Conservation (phyloP, 352 stramenopile genomes). For the Pythium myriotylum region DNA sequence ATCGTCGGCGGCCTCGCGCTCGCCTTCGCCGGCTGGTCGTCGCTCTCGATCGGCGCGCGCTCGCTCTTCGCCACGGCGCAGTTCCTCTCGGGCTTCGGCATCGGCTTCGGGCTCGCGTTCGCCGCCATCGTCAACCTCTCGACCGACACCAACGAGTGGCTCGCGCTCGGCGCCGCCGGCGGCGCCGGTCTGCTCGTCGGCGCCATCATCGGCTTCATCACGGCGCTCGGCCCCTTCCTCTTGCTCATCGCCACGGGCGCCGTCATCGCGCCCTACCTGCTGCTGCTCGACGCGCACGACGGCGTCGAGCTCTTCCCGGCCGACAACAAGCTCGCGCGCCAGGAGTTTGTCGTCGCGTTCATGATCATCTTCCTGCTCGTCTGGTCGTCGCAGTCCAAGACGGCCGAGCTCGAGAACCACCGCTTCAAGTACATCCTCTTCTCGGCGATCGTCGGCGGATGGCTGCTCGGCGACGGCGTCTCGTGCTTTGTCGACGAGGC, state of each 20-base stretch:
- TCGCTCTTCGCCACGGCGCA: slow-evolving; percentile 85
- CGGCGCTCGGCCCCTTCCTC: slow-evolving; percentile 65
- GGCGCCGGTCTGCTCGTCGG: slow-evolving; percentile 68
- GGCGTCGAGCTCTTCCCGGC: slow-evolving; percentile 65
- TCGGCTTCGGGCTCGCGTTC: slow-evolving; percentile 75
- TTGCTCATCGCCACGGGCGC: slow-evolving; percentile 68
- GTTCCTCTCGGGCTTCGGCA: slow-evolving; percentile 80
- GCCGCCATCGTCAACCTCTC: slow-evolving; percentile 64
- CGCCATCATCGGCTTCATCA: slow-evolving; percentile 77
- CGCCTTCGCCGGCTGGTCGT: slow-evolving; percentile 86
- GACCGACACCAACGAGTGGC: slow-evolving; percentile 73
- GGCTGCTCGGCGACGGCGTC: slow-evolving; percentile 75
- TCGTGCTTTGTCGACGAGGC: slow-evolving; percentile 65
- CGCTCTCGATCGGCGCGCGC: slow-evolving; percentile 79
- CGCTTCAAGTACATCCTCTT: slow-evolving; percentile 91
- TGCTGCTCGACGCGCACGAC: slow-evolving; percentile 78
- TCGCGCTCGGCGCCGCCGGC: slow-evolving; percentile 59
- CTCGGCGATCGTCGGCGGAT: slow-evolving; percentile 67
- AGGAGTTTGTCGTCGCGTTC: slow-evolving; percentile 89
- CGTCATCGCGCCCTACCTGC: slow-evolving; percentile 70
- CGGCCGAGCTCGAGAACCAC: slow-evolving; percentile 83
- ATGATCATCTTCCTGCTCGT: slow-evolving; percentile 88
- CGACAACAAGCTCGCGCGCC: slow-evolving; percentile 77
- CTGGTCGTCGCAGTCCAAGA: slow-evolving; percentile 80
- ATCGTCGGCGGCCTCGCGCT: slow-evolving; percentile 81